Conservation (phyloP, 495 filamentous ascomycete genomes). For the Penicillium cosmopolitanum region DNA sequence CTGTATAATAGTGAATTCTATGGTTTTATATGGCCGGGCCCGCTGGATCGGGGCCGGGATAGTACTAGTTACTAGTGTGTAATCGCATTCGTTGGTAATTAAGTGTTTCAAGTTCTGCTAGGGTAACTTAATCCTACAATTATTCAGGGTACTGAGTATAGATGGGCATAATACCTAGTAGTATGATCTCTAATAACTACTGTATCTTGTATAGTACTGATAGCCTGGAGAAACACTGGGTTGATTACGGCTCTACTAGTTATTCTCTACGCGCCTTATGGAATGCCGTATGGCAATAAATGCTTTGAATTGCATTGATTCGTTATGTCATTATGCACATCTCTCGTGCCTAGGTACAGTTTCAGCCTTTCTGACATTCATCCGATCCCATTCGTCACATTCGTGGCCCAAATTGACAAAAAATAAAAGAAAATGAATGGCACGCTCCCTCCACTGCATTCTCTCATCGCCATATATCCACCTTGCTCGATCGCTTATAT, state of each 20-base stretch:
- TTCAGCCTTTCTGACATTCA: background rate
- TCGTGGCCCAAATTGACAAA: background rate
- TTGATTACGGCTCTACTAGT: too few species aligned
- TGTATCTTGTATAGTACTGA: too few species aligned
- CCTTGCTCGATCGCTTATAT: constrained; percentile 39
- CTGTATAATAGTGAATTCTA: constrained; percentile 1
- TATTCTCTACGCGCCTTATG: too few species aligned
- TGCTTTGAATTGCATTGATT: background rate
- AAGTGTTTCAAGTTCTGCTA: background rate
- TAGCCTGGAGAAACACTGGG: too few species aligned
- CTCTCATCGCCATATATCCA: constrained; percentile 49
- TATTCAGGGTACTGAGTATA: too few species aligned
- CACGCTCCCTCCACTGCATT: background rate
- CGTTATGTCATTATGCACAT: constrained; percentile 6
- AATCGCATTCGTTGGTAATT: too few species aligned
- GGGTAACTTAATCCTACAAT: background rate
- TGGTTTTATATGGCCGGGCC: background rate
- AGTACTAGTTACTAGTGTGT: too few species aligned
- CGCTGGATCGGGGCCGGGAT: constrained; percentile 1
- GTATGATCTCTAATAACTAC: too few species aligned
- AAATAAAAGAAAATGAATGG: background rate
- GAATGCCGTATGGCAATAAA: background rate
- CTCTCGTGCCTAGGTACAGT: constrained; percentile 1
- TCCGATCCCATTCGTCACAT: background rate
- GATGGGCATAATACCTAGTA: too few species aligned